Evolutionary conservation across 805 yeast species (phyloP).

Genomic region (Candida arabinofermentans): DNA sequence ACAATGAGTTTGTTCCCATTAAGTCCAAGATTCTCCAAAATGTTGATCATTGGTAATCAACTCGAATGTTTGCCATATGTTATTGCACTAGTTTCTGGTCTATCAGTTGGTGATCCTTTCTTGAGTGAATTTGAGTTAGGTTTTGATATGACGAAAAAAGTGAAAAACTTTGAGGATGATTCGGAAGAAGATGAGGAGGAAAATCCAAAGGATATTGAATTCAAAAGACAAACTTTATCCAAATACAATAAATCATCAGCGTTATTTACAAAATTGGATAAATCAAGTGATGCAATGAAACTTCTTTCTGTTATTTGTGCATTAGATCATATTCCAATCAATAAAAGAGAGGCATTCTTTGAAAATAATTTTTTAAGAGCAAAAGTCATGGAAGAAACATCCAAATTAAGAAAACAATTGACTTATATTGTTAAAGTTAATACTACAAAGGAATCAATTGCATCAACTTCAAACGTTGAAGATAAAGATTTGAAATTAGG

Average conservation of each 20-base stretch:
- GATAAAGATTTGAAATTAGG: conserved; percentile 48
- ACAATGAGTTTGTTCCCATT: conserved; percentile 90
- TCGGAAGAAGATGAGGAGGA: conserved; percentile 34
- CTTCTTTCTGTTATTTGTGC: conserved; percentile 85
- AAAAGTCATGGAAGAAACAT: conserved; percentile 82
- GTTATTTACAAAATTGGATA: conserved; percentile 64
- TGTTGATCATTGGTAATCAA: conserved; percentile 85
- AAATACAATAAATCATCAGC: conserved; percentile 56
- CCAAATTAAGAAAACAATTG: conserved; percentile 76
- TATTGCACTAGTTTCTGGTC: conserved; percentile 86
- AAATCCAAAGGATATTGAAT: conserved; percentile 36
- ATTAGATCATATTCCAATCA: conserved; percentile 64
- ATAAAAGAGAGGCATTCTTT: conserved; percentile 45
- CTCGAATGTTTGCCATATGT: conserved; percentile 79
- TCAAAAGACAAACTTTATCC: conserved; percentile 39
- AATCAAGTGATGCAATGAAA: conserved; percentile 69
- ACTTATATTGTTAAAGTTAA: conserved; percentile 67
- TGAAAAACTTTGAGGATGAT: conserved; percentile 31
- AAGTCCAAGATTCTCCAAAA: conserved; percentile 89
- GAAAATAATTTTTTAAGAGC: conserved; percentile 63
- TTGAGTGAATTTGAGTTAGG: conserved; percentile 73
- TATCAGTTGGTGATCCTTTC: conserved; percentile 93
- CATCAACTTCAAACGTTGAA: conserved; percentile 37
- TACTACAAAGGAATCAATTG: conserved; percentile 57
- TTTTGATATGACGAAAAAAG: conserved; percentile 32